Evolutionary conservation across 208 protist species (phyloP), one percentile per base, ranked within the genome.

Genomic region (Lotmaria passim): DNA sequence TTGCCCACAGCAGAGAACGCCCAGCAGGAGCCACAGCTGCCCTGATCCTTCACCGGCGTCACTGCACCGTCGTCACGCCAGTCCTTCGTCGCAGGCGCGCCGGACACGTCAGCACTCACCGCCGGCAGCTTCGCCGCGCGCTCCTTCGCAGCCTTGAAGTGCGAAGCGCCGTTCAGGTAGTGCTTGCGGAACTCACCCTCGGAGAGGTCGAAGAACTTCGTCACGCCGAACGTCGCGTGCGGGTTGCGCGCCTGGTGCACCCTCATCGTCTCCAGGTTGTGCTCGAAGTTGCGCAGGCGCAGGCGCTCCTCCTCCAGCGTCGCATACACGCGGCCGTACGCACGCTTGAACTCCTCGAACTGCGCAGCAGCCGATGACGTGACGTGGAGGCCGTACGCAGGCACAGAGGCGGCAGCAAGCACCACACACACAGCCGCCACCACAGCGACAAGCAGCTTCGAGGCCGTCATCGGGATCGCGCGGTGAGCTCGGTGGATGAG

Each of bases 11-110:
- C 50, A 8, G 89, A 94, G 85, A 99, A 99, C 31, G 96, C 69
- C 97, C 97, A 99, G 87, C 97, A 98, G 5, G 88, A 96, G 60
- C 97, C 98, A 78, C 97, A 99, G 33, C 53, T 52, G 34, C 91
- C 93, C 83, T 98, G 96, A 76, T 98, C 86, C 85, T 98, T 98
- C 36, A 99, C 96, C 12, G 66, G 73, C 6, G 93, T 95, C 58
- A 98, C 93, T 17, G 86, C 91, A 43, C 91, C 91, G 61, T 93
- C 82, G 30, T 58, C 17, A 28, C 89, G 83, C 96, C 94, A 98
- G 81, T 98, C 93, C 55, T 46, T 46, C 53, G 11, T 26, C 21
- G 24, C 51, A 44, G 38, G 53, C 23, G 28, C 41, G 3, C 26
- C n/a, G n/a, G n/a, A n/a, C n/a, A n/a, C n/a, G n/a, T n/a, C n/a